phyloP scores from a whole-genome alignment of 331 rosid genomes.

The Arachis monticola region DNA sequence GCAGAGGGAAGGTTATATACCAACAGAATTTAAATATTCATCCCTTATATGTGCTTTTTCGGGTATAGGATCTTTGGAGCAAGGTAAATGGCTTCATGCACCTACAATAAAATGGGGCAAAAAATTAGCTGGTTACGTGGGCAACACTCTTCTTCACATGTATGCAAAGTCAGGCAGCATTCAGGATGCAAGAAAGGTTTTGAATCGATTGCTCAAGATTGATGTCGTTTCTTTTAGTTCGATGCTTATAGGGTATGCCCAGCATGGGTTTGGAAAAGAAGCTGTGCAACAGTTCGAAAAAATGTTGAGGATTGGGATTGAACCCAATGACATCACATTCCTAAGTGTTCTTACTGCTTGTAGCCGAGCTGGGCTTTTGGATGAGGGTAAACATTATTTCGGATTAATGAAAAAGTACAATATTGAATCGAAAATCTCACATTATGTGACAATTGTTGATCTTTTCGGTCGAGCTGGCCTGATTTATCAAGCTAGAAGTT shows the following conservation, averaged over 20 bases:
- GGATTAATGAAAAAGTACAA: conserved; percentile 47
- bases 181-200: conserved; percentile 72
- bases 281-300: conserved; percentile 65
- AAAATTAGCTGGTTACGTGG: conserved; percentile 63
- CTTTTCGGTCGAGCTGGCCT: conserved; percentile 63
- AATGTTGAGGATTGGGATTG: conserved; percentile 60
- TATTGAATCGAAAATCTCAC: conserved; percentile 46
- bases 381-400: conserved; percentile 47
- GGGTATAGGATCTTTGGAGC: conserved; percentile 70
- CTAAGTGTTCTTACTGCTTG: conserved; percentile 61
- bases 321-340: conserved; percentile 64
- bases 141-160: conserved; percentile 88
- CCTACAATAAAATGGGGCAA: conserved; percentile 69
- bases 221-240: conserved; percentile 86
- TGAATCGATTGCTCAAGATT: conserved; percentile 57
- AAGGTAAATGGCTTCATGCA: conserved; percentile 91
- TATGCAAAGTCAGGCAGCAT: conserved; percentile 84
- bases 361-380: conserved; percentile 57
- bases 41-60: conserved; percentile 69
- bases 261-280: conserved; percentile 79
- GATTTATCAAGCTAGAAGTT: conserved; percentile 51
- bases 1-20: conserved; percentile 58
- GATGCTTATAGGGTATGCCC: conserved; percentile 77
- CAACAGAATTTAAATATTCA: conserved; percentile 77
- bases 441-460: conserved; percentile 50